Evolutionary conservation across 2,329 filamentous ascomycete species (phyloP).

Genomic region (Magnaporthiopsis incrustans): DNA sequence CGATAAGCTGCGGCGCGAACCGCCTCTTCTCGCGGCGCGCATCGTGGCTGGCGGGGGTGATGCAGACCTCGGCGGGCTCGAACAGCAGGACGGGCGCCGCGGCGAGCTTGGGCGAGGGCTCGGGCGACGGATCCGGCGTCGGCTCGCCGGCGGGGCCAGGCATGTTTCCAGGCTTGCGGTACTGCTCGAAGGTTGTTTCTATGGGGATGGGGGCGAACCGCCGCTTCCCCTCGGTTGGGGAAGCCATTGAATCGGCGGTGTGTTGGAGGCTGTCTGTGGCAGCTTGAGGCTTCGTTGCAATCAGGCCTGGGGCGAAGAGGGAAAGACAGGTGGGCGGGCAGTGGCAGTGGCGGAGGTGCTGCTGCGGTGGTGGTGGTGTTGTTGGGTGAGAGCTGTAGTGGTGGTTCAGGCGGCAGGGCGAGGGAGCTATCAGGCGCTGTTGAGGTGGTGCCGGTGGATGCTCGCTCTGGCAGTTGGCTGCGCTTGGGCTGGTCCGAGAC

Average conservation of each 20-base stretch:
- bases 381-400: neutral
- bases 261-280: neutral
- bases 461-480: neutral
- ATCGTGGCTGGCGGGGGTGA: constrained; percentile 8
- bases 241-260: neutral
- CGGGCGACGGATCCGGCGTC: constrained; percentile 50
- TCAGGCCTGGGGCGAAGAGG: neutral
- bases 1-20: constrained; percentile 75
- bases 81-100: constrained; percentile 29
- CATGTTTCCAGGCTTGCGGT: constrained; percentile 32
- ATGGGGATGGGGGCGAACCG: constrained; percentile 63
- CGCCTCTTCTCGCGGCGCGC: constrained; percentile 30
- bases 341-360: too few relatives aligned
- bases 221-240: constrained; percentile 24
- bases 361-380: neutral
- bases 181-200: constrained; percentile 61
- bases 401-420: neutral
- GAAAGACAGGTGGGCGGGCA: too few relatives aligned
- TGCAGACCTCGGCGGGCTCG: neutral
- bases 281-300: neutral
- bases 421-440: neutral
- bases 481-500: too few relatives aligned
- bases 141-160: constrained; percentile 34
- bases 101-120: constrained; percentile 40
- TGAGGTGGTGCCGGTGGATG: neutral